Base-by-base conservation (phyloP, 306 rosid genomes). In the Oemleria cerasiformis region DNA sequence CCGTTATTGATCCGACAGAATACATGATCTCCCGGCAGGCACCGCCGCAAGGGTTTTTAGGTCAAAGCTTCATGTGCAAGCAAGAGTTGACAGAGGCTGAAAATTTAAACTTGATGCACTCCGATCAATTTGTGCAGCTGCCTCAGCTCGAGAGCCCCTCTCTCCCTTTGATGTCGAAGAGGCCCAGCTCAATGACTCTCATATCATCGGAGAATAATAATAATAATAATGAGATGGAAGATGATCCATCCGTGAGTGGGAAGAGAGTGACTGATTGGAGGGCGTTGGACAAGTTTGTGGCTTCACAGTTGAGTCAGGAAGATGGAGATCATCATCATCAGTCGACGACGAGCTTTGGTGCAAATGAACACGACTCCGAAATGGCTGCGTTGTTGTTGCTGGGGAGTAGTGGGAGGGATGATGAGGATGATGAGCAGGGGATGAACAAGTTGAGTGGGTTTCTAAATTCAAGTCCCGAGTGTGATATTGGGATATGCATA, bases 401-500 rank as follows among this genome's bases (percentile, higher is more conserved):
- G 75, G 83, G 77, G 71, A 25, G 62, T 75, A 57, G 62, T 57
- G 68, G 81, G 58, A 57, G 80, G 44, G 75, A 75, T 65, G 86
- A 83, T 70, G 86, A 82, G 73, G 87, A 80, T 70, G 86, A 82
- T 75, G 87, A 80, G 11, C 61, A 55, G 4, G 25, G 7, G 30
- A 85, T 61, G 75, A 74, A 65, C 65, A 81, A 79, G 80, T 73
- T 90, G 57, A 90, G 83, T 75, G 86, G 86, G 19, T 87, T 91
- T 77, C 75, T 88, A 16, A 93, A 65, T 68, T 63, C 88, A 47
- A 81, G 63, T 49, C 83, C 85, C 5, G 98, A 89, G 66, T 79
- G 89, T 81, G 99, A 88, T 75, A 79, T 91, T 81, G 99, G 99
- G 71, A 89, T 94, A 73, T 94, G 99, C 88, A 75, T 91, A 75